These are phyloP conservation scores for Phytophthora pinifolia DNA, from an alignment of 352 stramenopile genomes.

Conservation along the genomic window DNA sequence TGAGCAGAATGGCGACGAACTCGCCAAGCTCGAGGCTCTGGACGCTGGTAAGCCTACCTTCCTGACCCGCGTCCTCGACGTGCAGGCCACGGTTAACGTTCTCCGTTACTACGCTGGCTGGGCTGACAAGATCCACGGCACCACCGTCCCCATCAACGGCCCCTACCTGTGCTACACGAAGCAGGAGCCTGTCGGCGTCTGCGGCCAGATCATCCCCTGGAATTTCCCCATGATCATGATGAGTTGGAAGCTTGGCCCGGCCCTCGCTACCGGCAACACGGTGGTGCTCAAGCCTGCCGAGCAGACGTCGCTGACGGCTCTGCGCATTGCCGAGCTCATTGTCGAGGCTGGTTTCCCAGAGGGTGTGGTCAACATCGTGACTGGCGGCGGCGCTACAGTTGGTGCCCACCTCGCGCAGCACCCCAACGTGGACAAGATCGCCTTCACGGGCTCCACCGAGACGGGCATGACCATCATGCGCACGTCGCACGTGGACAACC, in stretches of 20 bases:
- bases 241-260: constrained; percentile 90
- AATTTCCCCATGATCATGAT: constrained; percentile 98
- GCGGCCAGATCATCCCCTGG: constrained; percentile 93
- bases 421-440: constrained; percentile 76
- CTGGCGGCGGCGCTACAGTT: constrained; percentile 45
- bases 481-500: constrained; percentile 51
- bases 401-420: constrained; percentile 44
- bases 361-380: constrained; percentile 84
- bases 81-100: constrained; percentile 77
- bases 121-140: constrained; percentile 80
- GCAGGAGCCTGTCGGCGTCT: constrained; percentile 90
- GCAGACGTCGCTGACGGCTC: constrained; percentile 92
- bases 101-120: constrained; percentile 94
- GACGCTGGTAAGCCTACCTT: constrained; percentile 93
- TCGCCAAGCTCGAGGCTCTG: constrained; percentile 88
- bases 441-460: constrained; percentile 67
- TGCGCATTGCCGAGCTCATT: constrained; percentile 86
- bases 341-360: constrained; percentile 69
- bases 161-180: constrained; percentile 64
- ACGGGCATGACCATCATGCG: constrained; percentile 61
- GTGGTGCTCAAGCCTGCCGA: constrained; percentile 94
- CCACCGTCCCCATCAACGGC: constrained; percentile 62
- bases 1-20: constrained; percentile 51
- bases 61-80: constrained; percentile 87
- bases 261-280: constrained; percentile 91